Percentiles rank a stretch among this genome's conserved stretches.
phyloP scores from a whole-genome alignment of 1,284 basidiomycete species.

The Ustilago curta region DNA sequence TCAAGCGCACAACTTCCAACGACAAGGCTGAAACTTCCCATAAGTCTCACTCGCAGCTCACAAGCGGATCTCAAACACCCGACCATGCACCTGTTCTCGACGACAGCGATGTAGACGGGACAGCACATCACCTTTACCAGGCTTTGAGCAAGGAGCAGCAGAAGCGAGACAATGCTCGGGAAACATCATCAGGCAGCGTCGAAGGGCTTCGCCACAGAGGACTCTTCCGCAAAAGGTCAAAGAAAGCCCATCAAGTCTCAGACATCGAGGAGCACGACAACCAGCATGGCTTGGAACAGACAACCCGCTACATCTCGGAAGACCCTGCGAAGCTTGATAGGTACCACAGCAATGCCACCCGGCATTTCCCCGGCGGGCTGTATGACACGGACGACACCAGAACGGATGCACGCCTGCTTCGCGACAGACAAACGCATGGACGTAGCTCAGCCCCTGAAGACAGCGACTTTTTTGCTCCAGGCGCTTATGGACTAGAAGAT shows the following conservation, averaged over 20 bases:
- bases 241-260: conserved; percentile 4
- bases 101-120: conserved; percentile 1
- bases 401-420: conserved; percentile 4
- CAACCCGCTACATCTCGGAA: conserved; percentile 12
- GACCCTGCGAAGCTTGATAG: conserved; percentile 12
- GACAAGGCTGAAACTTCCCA: conserved; percentile 5
- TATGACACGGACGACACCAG: conserved; percentile 16
- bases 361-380: conserved; percentile 45
- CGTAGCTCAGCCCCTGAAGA: background rate
- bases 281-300: background rate
- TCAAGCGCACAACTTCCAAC: conserved; percentile 19
- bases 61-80: conserved; percentile 25
- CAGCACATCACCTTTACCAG: conserved; percentile 17
- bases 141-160: conserved; percentile 32
- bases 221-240: conserved; percentile 18
- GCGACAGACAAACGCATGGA: conserved; percentile 1
- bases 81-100: background rate
- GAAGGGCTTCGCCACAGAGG: conserved; percentile 23
- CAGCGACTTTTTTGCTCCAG: conserved; percentile 5
- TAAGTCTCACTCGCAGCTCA: conserved; percentile 7
- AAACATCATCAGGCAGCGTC: conserved; percentile 12
- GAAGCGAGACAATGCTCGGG: conserved; percentile 10
- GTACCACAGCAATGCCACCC: conserved; percentile 13
- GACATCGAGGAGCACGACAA: conserved; percentile 20
- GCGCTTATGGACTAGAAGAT: conserved; percentile 7